Conservation (phyloP, 257 asterid genomes). For the Anisodus acutangulus region DNA sequence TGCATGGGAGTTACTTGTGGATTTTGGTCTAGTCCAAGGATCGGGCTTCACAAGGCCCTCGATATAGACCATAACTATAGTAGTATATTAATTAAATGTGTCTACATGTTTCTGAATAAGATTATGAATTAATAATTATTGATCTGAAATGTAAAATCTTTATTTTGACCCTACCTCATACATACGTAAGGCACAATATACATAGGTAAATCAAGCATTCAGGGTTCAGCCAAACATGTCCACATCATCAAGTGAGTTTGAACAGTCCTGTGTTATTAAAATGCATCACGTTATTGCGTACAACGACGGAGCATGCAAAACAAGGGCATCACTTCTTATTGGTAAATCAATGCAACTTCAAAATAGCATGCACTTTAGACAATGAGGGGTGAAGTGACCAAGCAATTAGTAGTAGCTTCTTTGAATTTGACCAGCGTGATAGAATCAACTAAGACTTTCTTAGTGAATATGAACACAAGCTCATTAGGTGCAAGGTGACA, state of each 20-base stretch:
- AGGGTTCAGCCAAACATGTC: background rate
- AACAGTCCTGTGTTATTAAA: background rate
- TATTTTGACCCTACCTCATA: background rate
- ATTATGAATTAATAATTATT: background rate
- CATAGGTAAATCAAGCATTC: background rate
- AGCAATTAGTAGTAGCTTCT: background rate
- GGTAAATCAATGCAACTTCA: constrained; percentile 10
- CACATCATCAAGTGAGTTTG: background rate
- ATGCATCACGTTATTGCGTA: background rate
- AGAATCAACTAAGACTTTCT: constrained; percentile 4
- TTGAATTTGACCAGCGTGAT: background rate
- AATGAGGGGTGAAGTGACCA: background rate
- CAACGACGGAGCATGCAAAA: background rate
- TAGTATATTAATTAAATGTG: background rate
- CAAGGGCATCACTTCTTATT: background rate
- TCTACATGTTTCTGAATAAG: background rate
- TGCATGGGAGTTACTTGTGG: background rate
- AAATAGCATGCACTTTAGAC: background rate
- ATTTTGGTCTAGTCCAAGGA: background rate
- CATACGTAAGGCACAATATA: background rate
- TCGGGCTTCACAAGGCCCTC: background rate
- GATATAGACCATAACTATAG: background rate
- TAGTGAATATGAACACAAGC: background rate
- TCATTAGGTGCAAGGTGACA: background rate
- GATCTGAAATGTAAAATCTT: background rate